Percentiles rank a stretch among this genome's conserved stretches.
These are phyloP conservation scores for Talaromyces amestolkiae DNA, from an alignment of 2,329 filamentous ascomycete genomes.

Conservation along the genomic window DNA sequence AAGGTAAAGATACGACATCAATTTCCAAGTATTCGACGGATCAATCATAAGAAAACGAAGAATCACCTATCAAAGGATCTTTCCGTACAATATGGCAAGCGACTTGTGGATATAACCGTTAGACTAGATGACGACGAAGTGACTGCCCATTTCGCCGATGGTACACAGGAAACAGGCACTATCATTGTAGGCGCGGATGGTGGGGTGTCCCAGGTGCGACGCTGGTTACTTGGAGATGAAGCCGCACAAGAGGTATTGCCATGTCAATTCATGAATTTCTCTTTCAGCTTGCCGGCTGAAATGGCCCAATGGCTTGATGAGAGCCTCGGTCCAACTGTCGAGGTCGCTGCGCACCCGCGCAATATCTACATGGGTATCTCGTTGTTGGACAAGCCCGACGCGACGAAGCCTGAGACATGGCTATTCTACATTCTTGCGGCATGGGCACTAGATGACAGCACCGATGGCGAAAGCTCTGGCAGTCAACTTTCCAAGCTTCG, in stretches of 20 bases:
- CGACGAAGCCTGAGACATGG: conserved; percentile 9
- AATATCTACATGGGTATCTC: conserved; percentile 15
- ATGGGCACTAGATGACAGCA: not conserved
- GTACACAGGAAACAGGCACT: conserved; percentile 10
- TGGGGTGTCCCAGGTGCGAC: conserved; percentile 10
- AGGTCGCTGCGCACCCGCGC: conserved; percentile 6
- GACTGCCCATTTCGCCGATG: conserved; percentile 11
- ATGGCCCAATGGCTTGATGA: conserved; percentile 4
- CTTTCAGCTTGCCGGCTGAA: conserved; percentile 3
- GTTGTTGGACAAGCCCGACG: conserved; percentile 13
- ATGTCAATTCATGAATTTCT: conserved; percentile 16
- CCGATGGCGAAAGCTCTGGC: not conserved
- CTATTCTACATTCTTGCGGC: conserved; percentile 14
- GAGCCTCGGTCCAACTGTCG: conserved; percentile 8
- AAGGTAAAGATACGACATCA: not conserved
- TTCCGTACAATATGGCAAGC: conserved; percentile 12
- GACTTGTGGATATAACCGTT: conserved; percentile 1
- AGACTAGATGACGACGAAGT: not conserved
- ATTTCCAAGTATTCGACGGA: conserved; percentile 5
- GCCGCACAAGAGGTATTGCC: conserved; percentile 9
- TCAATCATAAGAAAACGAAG: conserved; percentile 15
- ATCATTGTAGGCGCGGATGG: conserved; percentile 14
- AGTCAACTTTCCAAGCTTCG: conserved; percentile 1
- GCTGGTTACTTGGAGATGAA: conserved; percentile 9
- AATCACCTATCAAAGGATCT: conserved; percentile 2